Base-by-base conservation (phyloP, 805 yeast species). In the Yamadazyma nakazawae region DNA sequence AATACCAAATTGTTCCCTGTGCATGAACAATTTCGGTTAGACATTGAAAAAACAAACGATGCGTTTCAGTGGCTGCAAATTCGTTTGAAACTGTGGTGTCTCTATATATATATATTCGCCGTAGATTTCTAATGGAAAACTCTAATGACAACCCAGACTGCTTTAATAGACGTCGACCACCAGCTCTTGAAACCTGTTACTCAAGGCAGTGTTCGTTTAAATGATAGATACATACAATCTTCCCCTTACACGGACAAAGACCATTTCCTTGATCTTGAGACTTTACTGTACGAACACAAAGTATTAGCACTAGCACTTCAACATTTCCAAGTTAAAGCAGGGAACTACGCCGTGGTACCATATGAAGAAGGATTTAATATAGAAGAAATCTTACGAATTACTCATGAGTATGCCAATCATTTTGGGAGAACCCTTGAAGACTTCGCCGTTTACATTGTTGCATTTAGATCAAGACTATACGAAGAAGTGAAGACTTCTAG, bases 291-390 rank as follows among this genome's bases (percentile, higher is more conserved):
- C 17, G 58, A 56, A 18, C 60, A 61, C 42, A 47, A 48, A 34
- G 55, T 61, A 9, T 28, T 67, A 5, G 61, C 70, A 11, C 41
- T 63, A 31, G 71, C 71, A 6, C 54, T 68, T 41, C 64, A 58
- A 47, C 43, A 59, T 3, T 62, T 68, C 37, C 43, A 47, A 13
- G 55, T 60, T 1, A 19, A 46, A 2, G 40, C 46, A 9, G 43
- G 37, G 5, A 38, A 46, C 13, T 68, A 64, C 43, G 68, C 70
- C 3, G 51, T 46, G 36, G 57, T 51, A 2, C 40, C 45, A 2
- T 68, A 68, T 48, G 34, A 37, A 4, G 53, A 54, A 2, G 46
- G 63, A 4, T 68, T 68, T 56, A 64, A 65, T 47, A 50, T 68
- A n/a, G 53, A 45, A 12, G 41, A 54, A 21, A 51, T 67, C 4